A percentile compares a stretch with the other conserved stretches of the same genome.
Evolutionary conservation across 441 rosid species (phyloP).

Genomic region (Aleurites moluccanus): DNA sequence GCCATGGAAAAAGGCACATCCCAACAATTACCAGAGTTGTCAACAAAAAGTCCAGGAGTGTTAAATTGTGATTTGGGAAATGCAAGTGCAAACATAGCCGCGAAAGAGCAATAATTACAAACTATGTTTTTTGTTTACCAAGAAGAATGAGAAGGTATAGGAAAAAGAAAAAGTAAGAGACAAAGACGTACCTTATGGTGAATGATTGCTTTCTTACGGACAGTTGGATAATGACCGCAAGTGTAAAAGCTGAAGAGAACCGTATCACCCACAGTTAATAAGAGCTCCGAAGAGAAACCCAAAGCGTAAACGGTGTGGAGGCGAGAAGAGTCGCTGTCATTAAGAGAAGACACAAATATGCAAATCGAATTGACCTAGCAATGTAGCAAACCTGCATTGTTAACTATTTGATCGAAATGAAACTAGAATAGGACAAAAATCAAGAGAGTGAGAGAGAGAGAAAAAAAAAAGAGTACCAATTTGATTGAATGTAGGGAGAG

Average conservation of each 20-base stretch:
- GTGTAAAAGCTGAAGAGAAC: conserved; percentile 60
- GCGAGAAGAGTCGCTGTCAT: conserved; percentile 37
- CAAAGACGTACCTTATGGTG: conserved; percentile 54
- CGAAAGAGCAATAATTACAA: neutral
- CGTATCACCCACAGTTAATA: conserved; percentile 60
- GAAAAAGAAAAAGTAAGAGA: neutral
- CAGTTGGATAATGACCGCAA: conserved; percentile 33
- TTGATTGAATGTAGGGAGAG: conserved; percentile 51
- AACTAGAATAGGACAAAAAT: neutral
- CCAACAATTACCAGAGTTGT: conserved; percentile 69
- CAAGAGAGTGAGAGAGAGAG: neutral
- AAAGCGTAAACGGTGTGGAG: conserved; percentile 47
- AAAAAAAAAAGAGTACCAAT: conserved; percentile 46
- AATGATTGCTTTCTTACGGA: conserved; percentile 66
- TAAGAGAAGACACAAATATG: conserved; percentile 56
- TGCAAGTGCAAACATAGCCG: conserved; percentile 27
- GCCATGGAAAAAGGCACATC: conserved; percentile 77
- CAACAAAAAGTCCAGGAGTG: conserved; percentile 76
- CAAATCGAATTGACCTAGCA: conserved; percentile 77
- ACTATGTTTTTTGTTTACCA: neutral
- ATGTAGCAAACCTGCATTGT: conserved; percentile 55
- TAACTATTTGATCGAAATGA: neutral
- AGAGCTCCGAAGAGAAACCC: conserved; percentile 73
- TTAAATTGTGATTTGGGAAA: conserved; percentile 72
- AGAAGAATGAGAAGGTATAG: neutral